Conservation (phyloP, 1,284 basidiomycete species). For the Trametes sp. region DNA sequence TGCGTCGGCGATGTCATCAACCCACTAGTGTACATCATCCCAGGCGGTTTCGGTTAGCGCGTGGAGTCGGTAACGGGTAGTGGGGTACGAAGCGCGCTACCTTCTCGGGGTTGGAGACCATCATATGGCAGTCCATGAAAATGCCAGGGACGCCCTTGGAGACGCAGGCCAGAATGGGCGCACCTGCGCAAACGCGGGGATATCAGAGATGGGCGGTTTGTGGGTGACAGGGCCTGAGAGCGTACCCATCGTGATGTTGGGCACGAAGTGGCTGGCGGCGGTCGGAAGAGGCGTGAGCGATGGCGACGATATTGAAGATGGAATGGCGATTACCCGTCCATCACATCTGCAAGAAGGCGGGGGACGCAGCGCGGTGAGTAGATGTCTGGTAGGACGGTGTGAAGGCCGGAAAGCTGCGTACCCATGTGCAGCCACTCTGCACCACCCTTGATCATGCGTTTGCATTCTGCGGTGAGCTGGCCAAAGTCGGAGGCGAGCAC, state of each 20-base stretch:
- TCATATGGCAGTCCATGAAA: constrained; percentile 99
- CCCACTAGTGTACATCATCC: constrained; percentile 73
- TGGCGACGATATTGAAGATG: constrained; percentile 4
- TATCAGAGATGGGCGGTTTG: constrained; percentile 25
- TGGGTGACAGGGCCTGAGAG: constrained; percentile 21
- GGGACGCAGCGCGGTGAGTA: not conserved
- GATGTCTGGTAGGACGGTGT: not conserved
- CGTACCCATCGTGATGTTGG: constrained; percentile 95
- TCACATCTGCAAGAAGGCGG: constrained; percentile 77
- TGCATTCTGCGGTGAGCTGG: constrained; percentile 90
- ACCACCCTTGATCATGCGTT: constrained; percentile 90
- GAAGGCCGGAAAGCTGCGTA: constrained; percentile 46
- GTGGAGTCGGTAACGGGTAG: not conserved
- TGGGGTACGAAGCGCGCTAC: constrained; percentile 48
- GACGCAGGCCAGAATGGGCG: constrained; percentile 91
- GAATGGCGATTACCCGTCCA: constrained; percentile 80
- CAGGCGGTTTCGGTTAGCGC: not conserved
- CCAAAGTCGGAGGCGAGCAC: constrained; percentile 96
- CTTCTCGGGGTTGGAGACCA: constrained; percentile 95
- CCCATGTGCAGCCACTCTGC: constrained; percentile 99
- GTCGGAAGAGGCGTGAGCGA: constrained; percentile 26
- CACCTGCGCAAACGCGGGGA: constrained; percentile 59
- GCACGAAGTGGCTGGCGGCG: constrained; percentile 88
- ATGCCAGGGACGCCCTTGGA: constrained; percentile 90
- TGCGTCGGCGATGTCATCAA: constrained; percentile 93